phyloP scores from a whole-genome alignment of 805 yeast genomes.

The Isabelozyma rhagii region DNA sequence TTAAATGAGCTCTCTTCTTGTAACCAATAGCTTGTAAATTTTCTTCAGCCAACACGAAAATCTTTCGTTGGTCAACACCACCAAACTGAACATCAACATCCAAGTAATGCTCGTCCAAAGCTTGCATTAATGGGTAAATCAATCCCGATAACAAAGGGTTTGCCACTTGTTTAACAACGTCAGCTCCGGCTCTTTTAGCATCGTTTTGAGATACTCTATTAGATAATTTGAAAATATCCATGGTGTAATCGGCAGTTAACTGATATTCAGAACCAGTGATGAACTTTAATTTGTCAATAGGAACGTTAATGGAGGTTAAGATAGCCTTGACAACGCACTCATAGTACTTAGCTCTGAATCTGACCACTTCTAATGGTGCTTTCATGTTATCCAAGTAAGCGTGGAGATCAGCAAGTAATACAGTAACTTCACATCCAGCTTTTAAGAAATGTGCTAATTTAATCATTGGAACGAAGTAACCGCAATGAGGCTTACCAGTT shows the following conservation, averaged over 20 bases:
- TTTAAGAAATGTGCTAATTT: slow-evolving; percentile 90
- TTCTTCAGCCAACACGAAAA: slow-evolving; percentile 95
- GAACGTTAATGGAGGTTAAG: slow-evolving; percentile 81
- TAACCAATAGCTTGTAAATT: slow-evolving; percentile 82
- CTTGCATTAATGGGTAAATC: slow-evolving; percentile 98
- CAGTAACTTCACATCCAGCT: slow-evolving; percentile 94
- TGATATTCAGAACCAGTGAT: slow-evolving; percentile 91
- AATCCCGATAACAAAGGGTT: slow-evolving; percentile 91
- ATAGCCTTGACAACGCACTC: slow-evolving; percentile 81
- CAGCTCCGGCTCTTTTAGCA: slow-evolving; percentile 99
- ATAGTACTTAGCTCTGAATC: slow-evolving; percentile 86
- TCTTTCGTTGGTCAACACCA: slow-evolving; percentile 98
- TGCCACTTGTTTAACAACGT: slow-evolving; percentile 95
- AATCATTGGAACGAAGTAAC: slow-evolving; percentile 97
- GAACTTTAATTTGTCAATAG: slow-evolving; percentile 82
- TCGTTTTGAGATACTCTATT: slow-evolving; percentile 90
- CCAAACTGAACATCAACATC: slow-evolving; percentile 94
- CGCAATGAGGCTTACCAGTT: slow-evolving; percentile 98
- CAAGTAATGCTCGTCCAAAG: slow-evolving; percentile 89
- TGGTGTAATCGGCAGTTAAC: slow-evolving; percentile 66
- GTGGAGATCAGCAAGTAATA: slow-evolving; percentile 90
- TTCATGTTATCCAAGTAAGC: slow-evolving; percentile 98
- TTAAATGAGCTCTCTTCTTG: slow-evolving; percentile 95
- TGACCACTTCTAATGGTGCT: slow-evolving; percentile 91
- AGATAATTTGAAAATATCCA: slow-evolving; percentile 85